Percentiles rank a stretch among this genome's conserved stretches.
These are phyloP conservation scores for Moniliophthora roreri DNA, from an alignment of 1,284 basidiomycete species.

Conservation along the genomic window DNA sequence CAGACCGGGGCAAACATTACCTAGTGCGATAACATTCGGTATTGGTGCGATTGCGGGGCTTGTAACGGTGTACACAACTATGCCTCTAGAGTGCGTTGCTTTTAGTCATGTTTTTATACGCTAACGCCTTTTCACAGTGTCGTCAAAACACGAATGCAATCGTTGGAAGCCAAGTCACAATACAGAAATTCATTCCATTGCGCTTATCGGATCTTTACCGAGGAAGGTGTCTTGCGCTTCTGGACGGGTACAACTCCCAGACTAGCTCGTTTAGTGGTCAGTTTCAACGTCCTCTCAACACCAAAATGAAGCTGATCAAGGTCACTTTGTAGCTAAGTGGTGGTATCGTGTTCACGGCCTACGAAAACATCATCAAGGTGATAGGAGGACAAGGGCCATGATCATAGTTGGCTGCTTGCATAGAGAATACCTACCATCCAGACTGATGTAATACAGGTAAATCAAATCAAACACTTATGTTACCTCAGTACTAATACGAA, in stretches of 20 bases:
- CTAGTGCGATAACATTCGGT: constrained; percentile 88
- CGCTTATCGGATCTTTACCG: constrained; percentile 86
- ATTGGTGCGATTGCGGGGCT: constrained; percentile 93
- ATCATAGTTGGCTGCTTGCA: too few species aligned
- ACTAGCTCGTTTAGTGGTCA: constrained; percentile 79
- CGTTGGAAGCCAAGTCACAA: constrained; percentile 77
- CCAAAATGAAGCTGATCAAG: not conserved
- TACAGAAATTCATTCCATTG: constrained; percentile 96
- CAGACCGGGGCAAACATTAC: constrained; percentile 82
- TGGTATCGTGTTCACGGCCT: constrained; percentile 94
- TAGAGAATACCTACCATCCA: too few species aligned
- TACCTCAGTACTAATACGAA: too few species aligned
- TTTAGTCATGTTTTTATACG: not conserved
- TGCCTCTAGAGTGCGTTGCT: constrained; percentile 85
- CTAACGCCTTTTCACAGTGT: constrained; percentile 58
- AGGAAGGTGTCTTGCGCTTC: constrained; percentile 86
- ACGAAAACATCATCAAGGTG: constrained; percentile 74
- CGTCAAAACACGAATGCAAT: constrained; percentile 98
- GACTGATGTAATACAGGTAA: too few species aligned
- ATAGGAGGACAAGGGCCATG: constrained; percentile 10
- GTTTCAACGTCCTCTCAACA: constrained; percentile 31
- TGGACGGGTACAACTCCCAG: constrained; percentile 97
- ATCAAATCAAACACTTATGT: too few species aligned
- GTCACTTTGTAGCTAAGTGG: constrained; percentile 73
- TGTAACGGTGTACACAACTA: constrained; percentile 93